Percentiles rank a stretch among this genome's conserved stretches.
Conservation (phyloP, 805 yeast genomes). For the Teunomyces aglyptinius region DNA sequence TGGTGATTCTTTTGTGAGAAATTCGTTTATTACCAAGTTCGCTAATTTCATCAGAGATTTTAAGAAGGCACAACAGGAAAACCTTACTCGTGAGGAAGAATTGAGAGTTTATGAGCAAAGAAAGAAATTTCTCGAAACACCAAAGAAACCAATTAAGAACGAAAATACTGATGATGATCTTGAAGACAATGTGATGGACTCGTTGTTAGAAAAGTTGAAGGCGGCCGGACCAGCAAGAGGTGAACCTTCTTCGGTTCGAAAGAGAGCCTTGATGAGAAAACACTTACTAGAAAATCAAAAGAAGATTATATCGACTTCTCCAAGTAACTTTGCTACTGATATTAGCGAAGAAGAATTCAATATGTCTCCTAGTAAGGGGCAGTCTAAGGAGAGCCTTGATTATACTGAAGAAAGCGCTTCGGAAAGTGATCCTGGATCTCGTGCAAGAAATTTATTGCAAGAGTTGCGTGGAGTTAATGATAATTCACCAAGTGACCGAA, state of each 20-base stretch:
- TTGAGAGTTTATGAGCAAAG: conserved; percentile 70
- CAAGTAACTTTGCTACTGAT: not conserved
- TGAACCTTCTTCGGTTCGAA: conserved; percentile 76
- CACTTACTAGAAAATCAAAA: conserved; percentile 38
- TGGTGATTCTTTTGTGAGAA: conserved; percentile 51
- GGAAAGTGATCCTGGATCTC: conserved; percentile 46
- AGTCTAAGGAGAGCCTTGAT: not conserved
- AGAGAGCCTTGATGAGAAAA: conserved; percentile 72
- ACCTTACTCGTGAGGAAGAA: conserved; percentile 66
- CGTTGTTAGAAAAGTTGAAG: conserved; percentile 78
- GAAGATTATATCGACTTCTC: conserved; percentile 9
- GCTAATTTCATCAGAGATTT: conserved; percentile 59
- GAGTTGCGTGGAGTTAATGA: conserved; percentile 49
- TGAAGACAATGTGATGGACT: conserved; percentile 72
- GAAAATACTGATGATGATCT: conserved; percentile 31
- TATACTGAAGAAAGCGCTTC: not conserved
- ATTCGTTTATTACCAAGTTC: conserved; percentile 61
- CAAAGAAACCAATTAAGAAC: conserved; percentile 25
- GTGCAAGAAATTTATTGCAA: conserved; percentile 63
- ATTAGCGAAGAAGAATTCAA: conserved; percentile 12
- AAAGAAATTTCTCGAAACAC: conserved; percentile 57
- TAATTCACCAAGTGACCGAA: conserved; percentile 23
- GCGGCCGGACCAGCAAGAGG: conserved; percentile 79
- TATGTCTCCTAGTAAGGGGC: conserved; percentile 12
- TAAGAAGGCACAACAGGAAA: conserved; percentile 63